Evolutionary conservation across 495 filamentous ascomycete species (phyloP), one percentile per base, ranked within the genome.

Genomic region (Antarctomyces pellizariae): DNA sequence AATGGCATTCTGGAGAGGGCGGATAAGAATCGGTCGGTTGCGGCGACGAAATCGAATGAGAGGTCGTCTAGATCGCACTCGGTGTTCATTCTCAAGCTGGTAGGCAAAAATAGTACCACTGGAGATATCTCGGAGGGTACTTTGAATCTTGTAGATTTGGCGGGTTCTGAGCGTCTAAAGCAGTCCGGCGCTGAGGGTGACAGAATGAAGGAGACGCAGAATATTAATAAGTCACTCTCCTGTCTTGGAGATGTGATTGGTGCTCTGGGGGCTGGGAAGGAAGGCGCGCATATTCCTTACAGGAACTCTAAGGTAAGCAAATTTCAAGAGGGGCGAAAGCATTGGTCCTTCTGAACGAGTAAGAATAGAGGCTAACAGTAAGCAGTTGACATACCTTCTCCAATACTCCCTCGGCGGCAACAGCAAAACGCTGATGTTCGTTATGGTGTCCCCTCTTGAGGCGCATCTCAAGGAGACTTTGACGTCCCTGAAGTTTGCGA

Each of bases 341-440:
- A 26, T 8, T 10, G 13, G 18, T 9, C 5, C 4, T 9, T 7
- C 13, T 11, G 13, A 18, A 24, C 15, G 29, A 8, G 4, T 16
- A n/a, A 12, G 7, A n/a, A 15, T 21, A 12, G 18, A 19, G 18
- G 28, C 30, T 42, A 22, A 41, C 22, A 15, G 9, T 5, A 24
- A 18, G 17, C 31, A 83, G 75, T 62, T 97, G 29, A 97, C 86
- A 6, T 92, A 95, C 34, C 64, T 99, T 15, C 64, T 99, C 13
- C 77, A 93, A 65, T 90, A 82, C 34, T 91, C 80, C 1, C 62
- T 99, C 0, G 82, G 86, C 9, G 89, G 89, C 18, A 92, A 92
- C 43, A 79, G 74, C 30, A 89, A 92, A 52, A 95, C 89, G 3
- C 74, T 99, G 34, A 99, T 95, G 86, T 91, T 99, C 39, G 79